Percentiles rank a stretch among this genome's conserved stretches.
Conservation (phyloP, 2,329 filamentous ascomycete species). For the Penicillium sp. region DNA sequence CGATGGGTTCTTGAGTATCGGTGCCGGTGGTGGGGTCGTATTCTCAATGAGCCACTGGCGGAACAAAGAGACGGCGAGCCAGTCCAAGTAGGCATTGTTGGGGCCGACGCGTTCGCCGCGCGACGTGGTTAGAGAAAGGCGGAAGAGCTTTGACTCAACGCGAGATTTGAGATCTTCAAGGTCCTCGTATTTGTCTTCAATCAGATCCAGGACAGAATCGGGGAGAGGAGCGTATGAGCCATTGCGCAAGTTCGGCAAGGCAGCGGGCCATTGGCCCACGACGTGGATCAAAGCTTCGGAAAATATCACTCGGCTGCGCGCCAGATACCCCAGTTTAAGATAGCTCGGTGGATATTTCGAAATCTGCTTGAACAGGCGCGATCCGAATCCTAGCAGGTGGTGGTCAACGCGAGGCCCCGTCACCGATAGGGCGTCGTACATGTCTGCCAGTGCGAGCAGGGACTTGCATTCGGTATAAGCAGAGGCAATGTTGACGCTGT, state of each 20-base stretch:
- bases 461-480: constrained; percentile 94
- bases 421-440: constrained; percentile 86
- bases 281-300: constrained; percentile 89
- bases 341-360: constrained; percentile 94
- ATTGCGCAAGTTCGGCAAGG: constrained; percentile 69
- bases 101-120: constrained; percentile 81
- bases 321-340: constrained; percentile 81
- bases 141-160: constrained; percentile 77
- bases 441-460: constrained; percentile 81
- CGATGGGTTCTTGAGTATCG: constrained; percentile 43
- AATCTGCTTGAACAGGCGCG: constrained; percentile 89
- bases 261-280: constrained; percentile 87
- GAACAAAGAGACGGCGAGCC: constrained; percentile 83
- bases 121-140: constrained; percentile 72
- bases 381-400: constrained; percentile 87
- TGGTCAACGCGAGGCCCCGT: constrained; percentile 89
- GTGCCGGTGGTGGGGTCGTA: constrained; percentile 67
- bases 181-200: constrained; percentile 93
- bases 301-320: constrained; percentile 78
- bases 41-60: constrained; percentile 92
- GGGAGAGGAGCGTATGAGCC: constrained; percentile 59
- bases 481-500: constrained; percentile 82
- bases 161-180: constrained; percentile 77
- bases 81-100: constrained; percentile 76
- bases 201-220: constrained; percentile 74